Percentiles rank a stretch among this genome's conserved stretches.
phyloP scores from a whole-genome alignment of 2,329 filamentous ascomycete species.

The Akanthomyces muscarius region DNA sequence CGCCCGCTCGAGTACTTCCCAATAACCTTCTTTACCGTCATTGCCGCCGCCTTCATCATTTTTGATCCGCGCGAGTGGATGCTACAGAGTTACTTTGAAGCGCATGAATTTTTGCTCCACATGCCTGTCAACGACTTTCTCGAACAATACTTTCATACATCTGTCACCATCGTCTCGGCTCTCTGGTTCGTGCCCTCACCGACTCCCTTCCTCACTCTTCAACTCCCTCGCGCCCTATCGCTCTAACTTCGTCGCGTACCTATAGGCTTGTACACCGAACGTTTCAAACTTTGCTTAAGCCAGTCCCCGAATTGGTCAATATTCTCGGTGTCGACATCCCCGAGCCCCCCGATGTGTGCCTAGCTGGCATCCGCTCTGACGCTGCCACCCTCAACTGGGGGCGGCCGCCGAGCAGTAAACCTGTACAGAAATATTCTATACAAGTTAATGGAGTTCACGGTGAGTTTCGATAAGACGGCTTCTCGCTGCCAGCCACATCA shows the following conservation, averaged over 20 bases:
- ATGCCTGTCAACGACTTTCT: conserved; percentile 21
- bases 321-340: conserved; percentile 94
- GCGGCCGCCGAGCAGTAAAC: conserved; percentile 58
- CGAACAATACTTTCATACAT: conserved; percentile 10
- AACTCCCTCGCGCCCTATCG: conserved; percentile 34
- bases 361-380: conserved; percentile 83
- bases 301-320: conserved; percentile 83
- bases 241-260: conserved; percentile 4
- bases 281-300: conserved; percentile 84
- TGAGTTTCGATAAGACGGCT: conserved; percentile 39
- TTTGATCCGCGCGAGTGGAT: conserved; percentile 14
- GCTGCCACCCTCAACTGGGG: conserved; percentile 92
- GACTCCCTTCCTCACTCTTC: conserved; percentile 38
- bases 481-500: neutral
- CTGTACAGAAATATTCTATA: conserved; percentile 82
- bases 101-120: conserved; percentile 22
- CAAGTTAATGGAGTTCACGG: conserved; percentile 91
- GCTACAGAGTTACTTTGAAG: conserved; percentile 15
- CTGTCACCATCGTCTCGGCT: conserved; percentile 21
- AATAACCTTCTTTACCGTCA: conserved; percentile 13
- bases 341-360: conserved; percentile 79
- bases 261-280: conserved; percentile 77
- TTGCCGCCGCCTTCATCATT: conserved; percentile 27
- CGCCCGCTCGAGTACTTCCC: conserved; percentile 24
- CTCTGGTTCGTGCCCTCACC: conserved; percentile 23